Base-by-base conservation (phyloP, 1,284 basidiomycete species). In the Rhodotorula sp. region DNA sequence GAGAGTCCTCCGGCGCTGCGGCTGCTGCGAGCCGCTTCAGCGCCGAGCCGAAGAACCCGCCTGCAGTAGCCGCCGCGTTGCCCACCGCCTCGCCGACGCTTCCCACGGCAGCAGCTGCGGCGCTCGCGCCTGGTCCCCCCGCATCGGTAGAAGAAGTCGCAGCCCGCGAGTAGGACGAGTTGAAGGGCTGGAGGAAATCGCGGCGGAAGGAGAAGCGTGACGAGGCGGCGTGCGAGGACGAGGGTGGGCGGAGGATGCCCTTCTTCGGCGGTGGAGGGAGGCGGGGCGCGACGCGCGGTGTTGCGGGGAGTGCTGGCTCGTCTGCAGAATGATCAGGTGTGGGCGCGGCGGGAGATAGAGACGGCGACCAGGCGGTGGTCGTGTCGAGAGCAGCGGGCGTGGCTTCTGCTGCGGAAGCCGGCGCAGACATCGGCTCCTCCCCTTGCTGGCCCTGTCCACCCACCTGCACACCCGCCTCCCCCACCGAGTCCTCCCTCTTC, bases 151-250 rank as follows among this genome's bases (percentile, higher is more conserved):
- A 68, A 46, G 57, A 34, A 37, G 62, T 61, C 61, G 51, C 21
- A 7, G 53, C 61, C 53, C 61, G 61, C 0, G 53, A 32, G 61
- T 63, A 63, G 13, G 61, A 63, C 61, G 61, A 55, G 37, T 55
- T 76, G 56, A 78, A 62, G 7, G 78, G 72, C 27, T 72, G 71
- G 29, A 78, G 68, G 39, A 77, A 72, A 70, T 78, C 77, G 46
- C 77, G 75, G 17, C 71, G 65, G 62, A 78, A 78, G 48, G 73
- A 75, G 68, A 78, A 78, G 36, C 76, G 72, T 8, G 66, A 37
- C 21, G 72, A 55, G 17, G 68, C 59, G 36, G 70, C 66, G 37
- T 64, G 63, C 6, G 66, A 64, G 39, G 70, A 68, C 21, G 57
- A 61, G 2, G 77, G 73, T 0, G 76, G 73, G 50, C 77, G 77